Evolutionary conservation across 1,139 yeast species (phyloP).

Genomic region (Torulaspora pretoriensis): DNA sequence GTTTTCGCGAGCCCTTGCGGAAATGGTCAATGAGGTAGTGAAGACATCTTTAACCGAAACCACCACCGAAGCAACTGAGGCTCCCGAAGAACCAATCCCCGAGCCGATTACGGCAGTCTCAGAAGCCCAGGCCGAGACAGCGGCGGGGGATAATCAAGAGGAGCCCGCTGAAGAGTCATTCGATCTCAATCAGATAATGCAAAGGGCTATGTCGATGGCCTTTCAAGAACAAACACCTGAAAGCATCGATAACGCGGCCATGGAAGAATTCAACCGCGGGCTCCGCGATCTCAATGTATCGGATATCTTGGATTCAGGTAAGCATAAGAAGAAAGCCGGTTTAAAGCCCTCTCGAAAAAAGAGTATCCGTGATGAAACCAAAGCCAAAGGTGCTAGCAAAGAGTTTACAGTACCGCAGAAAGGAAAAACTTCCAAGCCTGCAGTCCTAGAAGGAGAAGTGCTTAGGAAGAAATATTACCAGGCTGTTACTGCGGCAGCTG

Average conservation of each 20-base stretch:
- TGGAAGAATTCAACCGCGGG: slow-evolving; percentile 58
- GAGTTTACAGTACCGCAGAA: slow-evolving; percentile 5
- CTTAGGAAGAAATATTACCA: slow-evolving; percentile 23
- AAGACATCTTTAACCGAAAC: slow-evolving; percentile 26
- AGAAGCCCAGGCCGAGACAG: not conserved
- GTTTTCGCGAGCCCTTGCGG: slow-evolving; percentile 34
- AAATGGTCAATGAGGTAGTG: slow-evolving; percentile 36
- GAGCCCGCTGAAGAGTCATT: slow-evolving; percentile 38
- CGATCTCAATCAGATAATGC: slow-evolving; percentile 65
- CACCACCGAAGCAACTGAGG: slow-evolving; percentile 2
- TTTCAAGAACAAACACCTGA: slow-evolving; percentile 33
- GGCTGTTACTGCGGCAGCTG: slow-evolving; percentile 30
- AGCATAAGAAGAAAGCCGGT: slow-evolving; percentile 4
- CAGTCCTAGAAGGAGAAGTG: slow-evolving; percentile 19
- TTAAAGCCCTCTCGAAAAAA: slow-evolving; percentile 5
- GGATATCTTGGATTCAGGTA: slow-evolving; percentile 29
- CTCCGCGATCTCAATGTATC: slow-evolving; percentile 46
- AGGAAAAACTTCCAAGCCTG: slow-evolving; percentile 16
- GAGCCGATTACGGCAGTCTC: not conserved
- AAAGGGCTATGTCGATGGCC: slow-evolving; percentile 70
- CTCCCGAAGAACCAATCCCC: not conserved
- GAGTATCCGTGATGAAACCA: slow-evolving; percentile 1
- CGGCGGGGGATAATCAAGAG: slow-evolving; percentile 3
- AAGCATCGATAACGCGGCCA: slow-evolving; percentile 29
- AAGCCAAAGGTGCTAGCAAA: not conserved